Conservation (phyloP, 2,329 filamentous ascomycete genomes). For the Diaporthe citriasiana region DNA sequence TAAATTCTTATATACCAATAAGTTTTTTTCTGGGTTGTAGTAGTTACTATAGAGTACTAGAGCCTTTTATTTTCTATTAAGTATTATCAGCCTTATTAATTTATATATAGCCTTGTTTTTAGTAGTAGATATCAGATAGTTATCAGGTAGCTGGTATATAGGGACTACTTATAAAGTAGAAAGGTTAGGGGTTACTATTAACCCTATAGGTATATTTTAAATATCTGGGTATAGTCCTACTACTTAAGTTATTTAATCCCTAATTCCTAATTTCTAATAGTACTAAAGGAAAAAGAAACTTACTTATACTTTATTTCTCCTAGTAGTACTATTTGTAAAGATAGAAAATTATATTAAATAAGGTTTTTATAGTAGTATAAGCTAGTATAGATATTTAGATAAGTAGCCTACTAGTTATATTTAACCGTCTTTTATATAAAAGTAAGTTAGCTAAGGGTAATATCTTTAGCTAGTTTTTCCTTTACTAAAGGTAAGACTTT, state of each 20-base stretch:
- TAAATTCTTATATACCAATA: neutral
- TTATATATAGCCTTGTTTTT: neutral
- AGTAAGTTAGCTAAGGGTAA: neutral
- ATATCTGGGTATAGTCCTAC: neutral
- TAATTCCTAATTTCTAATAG: neutral
- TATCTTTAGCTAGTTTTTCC: neutral
- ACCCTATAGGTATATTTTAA: too few relatives aligned
- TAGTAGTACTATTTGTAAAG: slow-evolving; percentile 4
- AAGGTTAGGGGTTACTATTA: too few relatives aligned
- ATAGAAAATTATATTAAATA: neutral
- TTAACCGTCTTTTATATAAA: slow-evolving; percentile 8
- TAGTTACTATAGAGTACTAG: neutral
- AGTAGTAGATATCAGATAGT: too few relatives aligned
- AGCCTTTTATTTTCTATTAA: neutral
- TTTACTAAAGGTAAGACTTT: too few relatives aligned
- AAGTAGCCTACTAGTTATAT: neutral
- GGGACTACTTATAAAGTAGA: too few relatives aligned
- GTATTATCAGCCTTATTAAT: neutral
- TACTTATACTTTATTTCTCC: slow-evolving; percentile 11
- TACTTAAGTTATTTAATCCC: neutral
- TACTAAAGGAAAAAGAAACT: neutral
- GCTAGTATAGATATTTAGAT: neutral
- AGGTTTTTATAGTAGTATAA: neutral
- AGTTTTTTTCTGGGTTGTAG: neutral
- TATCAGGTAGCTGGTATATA: too few relatives aligned